Evolutionary conservation across 2,329 filamentous ascomycete genomes (phyloP).

Genomic region (Daldinia sp.): DNA sequence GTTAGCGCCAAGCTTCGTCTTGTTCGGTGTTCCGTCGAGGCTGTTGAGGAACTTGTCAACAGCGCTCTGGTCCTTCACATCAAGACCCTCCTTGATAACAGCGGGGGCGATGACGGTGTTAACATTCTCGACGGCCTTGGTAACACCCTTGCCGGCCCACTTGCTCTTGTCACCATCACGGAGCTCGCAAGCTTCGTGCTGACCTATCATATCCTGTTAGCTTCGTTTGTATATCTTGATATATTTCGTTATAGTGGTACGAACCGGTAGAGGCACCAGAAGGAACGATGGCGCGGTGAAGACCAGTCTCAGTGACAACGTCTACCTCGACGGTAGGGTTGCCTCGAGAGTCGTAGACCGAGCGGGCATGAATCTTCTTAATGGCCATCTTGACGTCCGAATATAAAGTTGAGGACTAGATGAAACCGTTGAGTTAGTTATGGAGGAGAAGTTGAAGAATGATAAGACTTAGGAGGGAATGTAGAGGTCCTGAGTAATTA

Average conservation of each 20-base stretch:
- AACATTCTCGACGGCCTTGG: constrained; percentile 86
- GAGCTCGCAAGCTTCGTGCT: constrained; percentile 91
- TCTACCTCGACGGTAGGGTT: constrained; percentile 99
- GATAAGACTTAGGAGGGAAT: constrained; percentile 1
- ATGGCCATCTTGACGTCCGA: constrained; percentile 76
- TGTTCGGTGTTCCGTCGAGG: constrained; percentile 85
- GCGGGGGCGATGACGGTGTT: constrained; percentile 82
- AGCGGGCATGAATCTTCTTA: constrained; percentile 89
- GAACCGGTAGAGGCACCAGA: constrained; percentile 94
- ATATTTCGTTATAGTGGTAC: constrained; percentile 48
- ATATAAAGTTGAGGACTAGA: constrained; percentile 17
- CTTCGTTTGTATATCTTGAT: constrained; percentile 19
- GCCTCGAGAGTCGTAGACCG: constrained; percentile 97
- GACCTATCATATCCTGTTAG: constrained; percentile 61
- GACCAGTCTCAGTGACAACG: constrained; percentile 92
- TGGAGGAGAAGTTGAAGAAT: constrained; percentile 1
- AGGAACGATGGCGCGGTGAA: constrained; percentile 97
- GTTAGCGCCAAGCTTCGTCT: constrained; percentile 88
- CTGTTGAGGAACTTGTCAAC: constrained; percentile 86
- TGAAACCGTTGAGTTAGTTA: constrained; percentile 25
- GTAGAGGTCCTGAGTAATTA: constrained; percentile 14
- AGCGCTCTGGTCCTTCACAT: constrained; percentile 86
- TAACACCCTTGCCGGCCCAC: constrained; percentile 88
- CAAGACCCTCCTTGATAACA: constrained; percentile 81
- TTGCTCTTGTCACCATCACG: constrained; percentile 88